phyloP scores from a whole-genome alignment of 2,329 filamentous ascomycete species.

The Fusarium metavorans region DNA sequence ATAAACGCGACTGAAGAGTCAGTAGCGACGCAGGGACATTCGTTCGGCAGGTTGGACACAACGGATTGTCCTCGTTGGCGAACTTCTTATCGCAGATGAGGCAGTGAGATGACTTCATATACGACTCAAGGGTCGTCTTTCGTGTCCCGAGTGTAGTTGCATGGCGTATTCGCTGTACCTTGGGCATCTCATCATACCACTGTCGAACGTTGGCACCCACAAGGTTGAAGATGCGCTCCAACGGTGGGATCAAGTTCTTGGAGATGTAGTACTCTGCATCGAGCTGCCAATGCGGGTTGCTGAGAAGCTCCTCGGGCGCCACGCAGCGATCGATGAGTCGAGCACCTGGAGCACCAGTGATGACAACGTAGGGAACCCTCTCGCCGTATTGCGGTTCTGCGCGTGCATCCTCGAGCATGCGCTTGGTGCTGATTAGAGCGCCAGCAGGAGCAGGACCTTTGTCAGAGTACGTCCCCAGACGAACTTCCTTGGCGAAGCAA shows the following conservation, averaged over 20 bases:
- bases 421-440: slow-evolving; percentile 86
- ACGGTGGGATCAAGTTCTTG: slow-evolving; percentile 93
- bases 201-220: slow-evolving; percentile 89
- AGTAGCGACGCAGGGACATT: slow-evolving; percentile 72
- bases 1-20: slow-evolving; percentile 71
- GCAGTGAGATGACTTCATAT: slow-evolving; percentile 85
- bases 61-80: slow-evolving; percentile 47
- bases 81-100: slow-evolving; percentile 71
- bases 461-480: slow-evolving; percentile 84
- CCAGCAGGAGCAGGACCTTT: slow-evolving; percentile 85
- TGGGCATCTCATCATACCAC: slow-evolving; percentile 98
- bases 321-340: slow-evolving; percentile 91
- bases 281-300: slow-evolving; percentile 81
- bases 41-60: slow-evolving; percentile 70
- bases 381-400: slow-evolving; percentile 95
- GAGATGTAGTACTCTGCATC: slow-evolving; percentile 97
- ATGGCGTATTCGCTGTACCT: slow-evolving; percentile 77
- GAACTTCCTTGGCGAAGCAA: slow-evolving; percentile 93
- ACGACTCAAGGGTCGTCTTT: slow-evolving; percentile 90
- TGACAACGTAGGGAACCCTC: slow-evolving; percentile 92
- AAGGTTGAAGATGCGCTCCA: slow-evolving; percentile 96
- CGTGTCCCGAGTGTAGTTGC: slow-evolving; percentile 48
- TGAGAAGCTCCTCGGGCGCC: slow-evolving; percentile 83
- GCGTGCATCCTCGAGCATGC: slow-evolving; percentile 87
- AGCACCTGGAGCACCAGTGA: slow-evolving; percentile 87